Percentiles rank a stretch among this genome's conserved stretches.
Evolutionary conservation across 768 basidiomycete genomes (phyloP).

Genomic region (Calocybe indica): DNA sequence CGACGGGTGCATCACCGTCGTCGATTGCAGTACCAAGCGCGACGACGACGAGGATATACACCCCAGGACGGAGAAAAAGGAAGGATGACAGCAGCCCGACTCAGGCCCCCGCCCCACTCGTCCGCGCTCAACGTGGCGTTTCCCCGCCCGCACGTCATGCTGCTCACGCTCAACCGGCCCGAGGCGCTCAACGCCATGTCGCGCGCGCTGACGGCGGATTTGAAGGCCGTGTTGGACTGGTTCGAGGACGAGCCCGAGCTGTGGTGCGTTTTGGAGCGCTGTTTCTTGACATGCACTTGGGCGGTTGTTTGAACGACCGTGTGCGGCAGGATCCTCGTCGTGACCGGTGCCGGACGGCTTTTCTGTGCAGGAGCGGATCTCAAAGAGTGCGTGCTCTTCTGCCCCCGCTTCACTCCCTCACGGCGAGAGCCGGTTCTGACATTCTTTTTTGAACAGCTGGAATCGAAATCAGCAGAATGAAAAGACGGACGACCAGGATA

Average conservation of each 20-base stretch:
- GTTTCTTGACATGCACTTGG: too few species aligned
- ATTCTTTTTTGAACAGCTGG: slow-evolving; percentile 43
- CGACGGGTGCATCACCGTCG: too few species aligned
- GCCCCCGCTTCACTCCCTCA: not conserved
- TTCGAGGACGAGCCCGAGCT: slow-evolving; percentile 65
- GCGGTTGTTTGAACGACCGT: not conserved
- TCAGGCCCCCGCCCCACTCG: slow-evolving; percentile 24
- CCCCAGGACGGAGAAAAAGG: too few species aligned
- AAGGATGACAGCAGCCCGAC: slow-evolving; percentile 13
- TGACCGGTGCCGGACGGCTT: slow-evolving; percentile 66
- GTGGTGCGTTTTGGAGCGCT: slow-evolving; percentile 46
- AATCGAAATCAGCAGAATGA: slow-evolving; percentile 43
- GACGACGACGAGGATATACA: too few species aligned
- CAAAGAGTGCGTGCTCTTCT: slow-evolving; percentile 47
- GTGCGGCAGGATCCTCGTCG: slow-evolving; percentile 55
- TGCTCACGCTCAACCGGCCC: slow-evolving; percentile 56
- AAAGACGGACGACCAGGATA: slow-evolving; percentile 36
- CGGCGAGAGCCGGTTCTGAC: not conserved
- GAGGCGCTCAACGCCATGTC: slow-evolving; percentile 71
- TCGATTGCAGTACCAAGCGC: too few species aligned
- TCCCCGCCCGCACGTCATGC: slow-evolving; percentile 32
- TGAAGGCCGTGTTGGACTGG: slow-evolving; percentile 55
- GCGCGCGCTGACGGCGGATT: slow-evolving; percentile 46
- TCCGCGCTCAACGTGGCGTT: slow-evolving; percentile 30
- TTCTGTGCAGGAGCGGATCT: slow-evolving; percentile 84